phyloP scores from a whole-genome alignment of 2,329 filamentous ascomycete genomes.

The Colletotrichum noveboracense region DNA sequence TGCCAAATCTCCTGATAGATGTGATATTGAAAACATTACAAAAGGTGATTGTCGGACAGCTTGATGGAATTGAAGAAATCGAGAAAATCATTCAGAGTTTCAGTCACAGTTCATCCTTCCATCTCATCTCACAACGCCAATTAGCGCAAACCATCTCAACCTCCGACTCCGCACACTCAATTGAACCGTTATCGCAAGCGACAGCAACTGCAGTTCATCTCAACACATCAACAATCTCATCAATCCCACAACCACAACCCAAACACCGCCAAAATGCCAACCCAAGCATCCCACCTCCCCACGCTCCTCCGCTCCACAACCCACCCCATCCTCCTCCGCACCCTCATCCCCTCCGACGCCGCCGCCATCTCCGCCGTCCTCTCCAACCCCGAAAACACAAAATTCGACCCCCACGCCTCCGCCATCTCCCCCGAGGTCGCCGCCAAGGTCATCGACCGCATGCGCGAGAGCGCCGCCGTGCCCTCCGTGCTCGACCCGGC shows the following conservation, averaged over 20 bases:
- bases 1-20: neutral
- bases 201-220: neutral
- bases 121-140: neutral
- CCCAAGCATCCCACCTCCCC: conserved; percentile 26
- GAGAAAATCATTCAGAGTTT: neutral
- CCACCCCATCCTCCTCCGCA: conserved; percentile 31
- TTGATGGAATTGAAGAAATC: neutral
- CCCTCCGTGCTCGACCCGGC: conserved; percentile 23
- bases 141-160: neutral
- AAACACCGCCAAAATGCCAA: neutral
- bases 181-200: neutral
- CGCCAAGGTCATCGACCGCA: conserved; percentile 21
- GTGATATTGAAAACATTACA: neutral
- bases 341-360: conserved; percentile 25
- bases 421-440: conserved; percentile 21
- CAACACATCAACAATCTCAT: neutral
- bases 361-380: conserved; percentile 28
- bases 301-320: conserved; percentile 25
- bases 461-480: conserved; percentile 29
- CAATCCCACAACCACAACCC: neutral
- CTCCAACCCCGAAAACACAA: conserved; percentile 23
- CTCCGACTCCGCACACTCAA: neutral
- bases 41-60: neutral
- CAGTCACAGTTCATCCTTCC: neutral
- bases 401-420: conserved; percentile 20